Base-by-base conservation (phyloP, 768 basidiomycete species). In the Tylopilus balloui region DNA sequence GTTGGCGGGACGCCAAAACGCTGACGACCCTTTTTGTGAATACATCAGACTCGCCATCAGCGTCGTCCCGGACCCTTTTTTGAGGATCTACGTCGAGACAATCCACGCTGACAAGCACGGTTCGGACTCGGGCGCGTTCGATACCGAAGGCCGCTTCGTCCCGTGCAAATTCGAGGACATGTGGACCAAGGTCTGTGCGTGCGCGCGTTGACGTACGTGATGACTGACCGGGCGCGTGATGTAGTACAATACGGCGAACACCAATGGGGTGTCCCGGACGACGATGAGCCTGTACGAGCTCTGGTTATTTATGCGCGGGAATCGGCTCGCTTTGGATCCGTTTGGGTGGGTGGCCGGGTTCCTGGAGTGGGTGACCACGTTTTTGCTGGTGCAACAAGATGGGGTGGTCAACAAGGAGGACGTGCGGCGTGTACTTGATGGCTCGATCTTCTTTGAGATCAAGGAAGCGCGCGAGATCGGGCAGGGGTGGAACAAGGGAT, bases 151-250 rank as follows among this genome's bases (percentile, higher is more conserved):
- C 1, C 65, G 71, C 1, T 75, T 74, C 61, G 46, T 70, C 34
- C 65, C 71, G 11, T 66, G 68, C 51, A 67, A 66, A 50, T 76
- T 77, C 42, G 73, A 74, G 46, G 72, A 71, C 53, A 71, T 74
- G 49, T 77, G 75, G 63, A 51, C 58, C 51, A 73, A 72, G 65
- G 70, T 71, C 41, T 48, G 62, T 28, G 12, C 9, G n/a, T 17
- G 4, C 14, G 4, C 9, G 5, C 19, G 8, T 10, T 3, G 3
- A 2, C 9, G 15, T 23, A 11, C 9, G 41, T 15, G 34, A 42
- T 7, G n/a, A 34, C 36, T 13, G 23, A 47, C 17, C 4, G n/a
- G n/a, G 8, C 23, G 19, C 13, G 27, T 3, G 11, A 13, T 35
- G 1, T 17, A 66, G 64, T 62, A 65, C 45, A 29, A 47, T 1